These are phyloP conservation scores for Trichosporon asahii DNA, from an alignment of 1,284 basidiomycete species.

Conservation along the genomic window DNA sequence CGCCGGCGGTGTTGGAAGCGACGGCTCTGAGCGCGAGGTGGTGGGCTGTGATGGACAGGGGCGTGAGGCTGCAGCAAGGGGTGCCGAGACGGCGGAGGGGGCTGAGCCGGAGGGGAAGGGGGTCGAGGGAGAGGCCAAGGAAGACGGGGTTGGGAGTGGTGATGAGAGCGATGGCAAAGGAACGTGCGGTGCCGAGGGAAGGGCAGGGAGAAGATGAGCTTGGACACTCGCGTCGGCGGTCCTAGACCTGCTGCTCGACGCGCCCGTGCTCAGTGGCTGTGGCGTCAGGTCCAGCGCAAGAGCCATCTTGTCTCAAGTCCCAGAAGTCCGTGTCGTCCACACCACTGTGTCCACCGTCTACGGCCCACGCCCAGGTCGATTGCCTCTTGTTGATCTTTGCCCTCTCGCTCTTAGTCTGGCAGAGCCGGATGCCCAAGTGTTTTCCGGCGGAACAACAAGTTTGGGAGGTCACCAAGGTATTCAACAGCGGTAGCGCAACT, in stretches of 20 bases:
- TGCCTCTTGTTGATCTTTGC: not conserved
- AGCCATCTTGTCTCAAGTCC: not conserved
- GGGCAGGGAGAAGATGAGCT: not conserved
- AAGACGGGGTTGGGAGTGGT: not conserved
- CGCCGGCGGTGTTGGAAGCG: not conserved
- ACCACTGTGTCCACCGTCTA: not conserved
- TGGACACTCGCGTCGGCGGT: not conserved
- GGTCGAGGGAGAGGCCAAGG: not conserved
- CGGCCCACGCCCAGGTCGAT: not conserved
- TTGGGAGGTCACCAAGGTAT: not conserved
- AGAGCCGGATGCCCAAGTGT: not conserved
- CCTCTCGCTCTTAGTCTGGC: not conserved
- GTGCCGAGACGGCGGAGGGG: not conserved
- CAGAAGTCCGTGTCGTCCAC: not conserved
- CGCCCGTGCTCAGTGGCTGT: not conserved
- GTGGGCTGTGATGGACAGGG: not conserved
- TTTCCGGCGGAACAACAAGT: not conserved
- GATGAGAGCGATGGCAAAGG: not conserved
- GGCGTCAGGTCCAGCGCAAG: not conserved
- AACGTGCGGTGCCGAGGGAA: not conserved
- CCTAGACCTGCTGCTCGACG: not conserved
- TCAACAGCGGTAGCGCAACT: not conserved
- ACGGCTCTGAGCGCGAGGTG: not conserved
- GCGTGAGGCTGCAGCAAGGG: not conserved
- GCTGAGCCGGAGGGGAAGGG: not conserved